Base-by-base conservation (phyloP, 106 monocot species). In the Phalaenopsis equestris region DNA sequence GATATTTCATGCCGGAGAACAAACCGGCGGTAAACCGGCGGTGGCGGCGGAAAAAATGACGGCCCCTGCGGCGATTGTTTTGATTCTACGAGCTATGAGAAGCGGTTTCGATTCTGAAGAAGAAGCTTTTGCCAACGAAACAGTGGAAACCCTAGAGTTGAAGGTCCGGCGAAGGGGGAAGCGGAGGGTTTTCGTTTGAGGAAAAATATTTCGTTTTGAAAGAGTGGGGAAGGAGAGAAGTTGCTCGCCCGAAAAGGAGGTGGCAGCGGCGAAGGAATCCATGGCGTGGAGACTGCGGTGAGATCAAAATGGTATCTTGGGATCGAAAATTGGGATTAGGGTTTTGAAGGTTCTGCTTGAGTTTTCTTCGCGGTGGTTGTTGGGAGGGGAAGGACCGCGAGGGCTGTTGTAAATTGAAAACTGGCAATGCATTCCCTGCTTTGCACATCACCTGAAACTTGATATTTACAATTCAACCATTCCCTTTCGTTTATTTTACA, bases 21-120 rank as follows among this genome's bases (percentile, higher is more conserved):
- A 82, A 14, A 8, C n/a, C n/a, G n/a, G n/a, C n/a, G n/a, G n/a
- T n/a, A n/a, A n/a, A n/a, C 49, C 43, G 45, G 77, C 49, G 16
- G 79, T 68, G 48, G 75, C 55, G 58, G 87, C 83, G 43, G 89
- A 45, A 67, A 89, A 79, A 75, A 89, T 21, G 77, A 83, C 7
- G 76, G 79, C 77, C 19, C 80, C 79, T 61, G 87, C 72, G 43
- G 82, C 76, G 46, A 84, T 75, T 49, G 83, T 42, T 48, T 42
- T 45, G 77, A 79, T 72, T 72, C 81, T 58, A 18, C 18, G 80
- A 23, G 72, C 52, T 30, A 81, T 19, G 49, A 79, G 75, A 42
- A 79, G 79, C 8, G 81, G 73, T 5, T 55, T 65, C 21, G 65
- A 19, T 56, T 41, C 70, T 55, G 88, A 48, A 55, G 24, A 56